Conservation (phyloP, 495 filamentous ascomycete species). For the Penicillium daleae region DNA sequence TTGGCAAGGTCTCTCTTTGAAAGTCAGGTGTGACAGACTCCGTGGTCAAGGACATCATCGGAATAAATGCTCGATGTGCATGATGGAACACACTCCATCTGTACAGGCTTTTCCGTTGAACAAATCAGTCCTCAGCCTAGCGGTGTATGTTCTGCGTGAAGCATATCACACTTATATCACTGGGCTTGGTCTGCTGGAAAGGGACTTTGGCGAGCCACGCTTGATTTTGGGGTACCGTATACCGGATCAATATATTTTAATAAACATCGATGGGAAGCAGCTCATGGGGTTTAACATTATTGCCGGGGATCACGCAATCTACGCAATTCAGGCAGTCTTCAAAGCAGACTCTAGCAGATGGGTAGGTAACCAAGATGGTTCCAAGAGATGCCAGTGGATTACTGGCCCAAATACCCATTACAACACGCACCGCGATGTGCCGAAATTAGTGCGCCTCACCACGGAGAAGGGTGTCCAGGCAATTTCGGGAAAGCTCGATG, state of each 20-base stretch:
- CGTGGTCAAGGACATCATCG: neutral
- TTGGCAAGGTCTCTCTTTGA: neutral
- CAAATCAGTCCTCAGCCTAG: neutral
- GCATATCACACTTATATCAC: slow-evolving; percentile 8
- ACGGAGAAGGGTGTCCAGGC: slow-evolving; percentile 9
- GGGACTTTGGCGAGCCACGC: neutral
- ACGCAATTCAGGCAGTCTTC: slow-evolving; percentile 10
- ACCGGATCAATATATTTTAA: slow-evolving; percentile 10
- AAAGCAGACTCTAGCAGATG: neutral
- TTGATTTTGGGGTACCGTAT: slow-evolving; percentile 9
- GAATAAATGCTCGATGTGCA: slow-evolving; percentile 1
- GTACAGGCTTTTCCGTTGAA: slow-evolving; percentile 8
- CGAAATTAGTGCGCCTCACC: neutral
- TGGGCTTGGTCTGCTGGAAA: slow-evolving; percentile 7
- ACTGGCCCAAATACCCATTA: neutral
- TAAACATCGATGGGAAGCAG: neutral
- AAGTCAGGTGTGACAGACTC: neutral
- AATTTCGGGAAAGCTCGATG: slow-evolving; percentile 3
- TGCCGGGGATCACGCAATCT: neutral
- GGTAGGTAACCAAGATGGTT: slow-evolving; percentile 2
- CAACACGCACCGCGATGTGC: neutral
- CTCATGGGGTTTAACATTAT: slow-evolving; percentile 7
- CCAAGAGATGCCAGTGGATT: neutral
- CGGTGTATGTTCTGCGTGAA: slow-evolving; percentile 8
- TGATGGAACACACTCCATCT: slow-evolving; percentile 1